Percentiles rank a stretch among this genome's conserved stretches.
Evolutionary conservation across 78 protist species (phyloP).

Genomic region (Pelomyxa schiedti): DNA sequence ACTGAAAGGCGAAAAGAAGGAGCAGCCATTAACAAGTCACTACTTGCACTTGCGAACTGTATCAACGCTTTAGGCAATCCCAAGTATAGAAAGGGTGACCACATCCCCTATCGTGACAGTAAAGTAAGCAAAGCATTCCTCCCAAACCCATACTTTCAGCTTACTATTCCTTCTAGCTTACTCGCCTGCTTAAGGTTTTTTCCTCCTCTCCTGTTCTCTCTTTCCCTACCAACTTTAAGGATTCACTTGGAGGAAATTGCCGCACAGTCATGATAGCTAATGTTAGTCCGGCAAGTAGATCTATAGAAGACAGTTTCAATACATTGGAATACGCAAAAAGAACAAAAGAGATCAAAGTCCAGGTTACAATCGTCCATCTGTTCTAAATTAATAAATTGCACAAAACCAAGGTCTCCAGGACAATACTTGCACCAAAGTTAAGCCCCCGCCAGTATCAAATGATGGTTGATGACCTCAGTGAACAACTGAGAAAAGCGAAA

Average conservation of each 20-base stretch:
- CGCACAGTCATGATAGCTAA: conserved; percentile 88
- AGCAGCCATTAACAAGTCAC: conserved; percentile 85
- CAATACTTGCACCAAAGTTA: too few species aligned
- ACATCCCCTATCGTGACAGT: conserved; percentile 90
- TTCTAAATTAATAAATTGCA: too few species aligned
- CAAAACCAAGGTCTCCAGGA: too few species aligned
- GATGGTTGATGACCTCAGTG: too few species aligned
- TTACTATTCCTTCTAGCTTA: too few species aligned
- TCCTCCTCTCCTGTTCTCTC: too few species aligned
- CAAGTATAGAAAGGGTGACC: not conserved
- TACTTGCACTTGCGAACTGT: conserved; percentile 88
- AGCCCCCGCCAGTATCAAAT: too few species aligned
- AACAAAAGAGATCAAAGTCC: conserved; percentile 53
- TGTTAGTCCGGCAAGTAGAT: conserved; percentile 54
- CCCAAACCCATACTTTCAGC: too few species aligned
- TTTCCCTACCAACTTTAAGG: too few species aligned
- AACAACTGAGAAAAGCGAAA: too few species aligned
- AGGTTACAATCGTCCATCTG: too few species aligned
- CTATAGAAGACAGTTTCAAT: conserved; percentile 79
- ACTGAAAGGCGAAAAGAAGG: conserved; percentile 79
- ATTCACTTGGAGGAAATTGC: conserved; percentile 87
- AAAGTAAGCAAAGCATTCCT: too few species aligned
- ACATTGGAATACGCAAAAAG: conserved; percentile 90
- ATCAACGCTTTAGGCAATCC: conserved; percentile 74
- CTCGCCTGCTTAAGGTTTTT: conserved; percentile 90